A percentile compares a stretch with the other conserved stretches of the same genome.
These are phyloP conservation scores for Taxillus chinensis DNA, from an alignment of 164 flowering plant genomes.

Conservation along the genomic window DNA sequence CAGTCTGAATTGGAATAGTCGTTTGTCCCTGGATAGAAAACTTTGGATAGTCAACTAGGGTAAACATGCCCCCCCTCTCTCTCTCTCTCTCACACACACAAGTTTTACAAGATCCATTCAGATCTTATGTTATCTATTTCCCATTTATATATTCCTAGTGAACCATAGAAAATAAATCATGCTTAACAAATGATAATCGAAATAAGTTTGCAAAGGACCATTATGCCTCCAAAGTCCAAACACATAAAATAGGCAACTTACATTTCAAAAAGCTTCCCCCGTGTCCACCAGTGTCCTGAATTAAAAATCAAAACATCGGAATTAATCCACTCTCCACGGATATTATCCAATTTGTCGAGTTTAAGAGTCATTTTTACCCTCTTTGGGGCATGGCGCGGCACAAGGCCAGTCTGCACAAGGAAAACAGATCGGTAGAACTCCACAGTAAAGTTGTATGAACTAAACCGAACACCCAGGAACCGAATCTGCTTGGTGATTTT, in stretches of 20 bases:
- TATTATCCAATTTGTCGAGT: slow-evolving; percentile 58
- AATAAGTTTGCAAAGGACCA: neutral
- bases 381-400: slow-evolving; percentile 43
- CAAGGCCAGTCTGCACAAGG: slow-evolving; percentile 49
- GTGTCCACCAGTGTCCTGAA: slow-evolving; percentile 89
- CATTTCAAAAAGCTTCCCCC: slow-evolving; percentile 50
- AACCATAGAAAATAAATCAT: neutral
- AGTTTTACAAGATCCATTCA: too few relatives aligned
- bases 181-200: neutral
- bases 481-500: slow-evolving; percentile 57
- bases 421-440: slow-evolving; percentile 69
- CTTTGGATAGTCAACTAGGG: too few relatives aligned
- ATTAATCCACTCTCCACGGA: slow-evolving; percentile 54
- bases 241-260: slow-evolving; percentile 26
- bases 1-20: too few relatives aligned
- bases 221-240: neutral
- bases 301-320: slow-evolving; percentile 73
- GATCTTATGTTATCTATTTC: too few relatives aligned
- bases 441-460: slow-evolving; percentile 39
- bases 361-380: slow-evolving; percentile 48
- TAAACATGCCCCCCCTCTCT: too few relatives aligned
- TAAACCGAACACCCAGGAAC: slow-evolving; percentile 47
- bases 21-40: too few relatives aligned
- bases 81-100: too few relatives aligned
- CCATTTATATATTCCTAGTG: too few relatives aligned